phyloP scores from a whole-genome alignment of 1,284 basidiomycete genomes.

The Lentinula novae-zelandiae region DNA sequence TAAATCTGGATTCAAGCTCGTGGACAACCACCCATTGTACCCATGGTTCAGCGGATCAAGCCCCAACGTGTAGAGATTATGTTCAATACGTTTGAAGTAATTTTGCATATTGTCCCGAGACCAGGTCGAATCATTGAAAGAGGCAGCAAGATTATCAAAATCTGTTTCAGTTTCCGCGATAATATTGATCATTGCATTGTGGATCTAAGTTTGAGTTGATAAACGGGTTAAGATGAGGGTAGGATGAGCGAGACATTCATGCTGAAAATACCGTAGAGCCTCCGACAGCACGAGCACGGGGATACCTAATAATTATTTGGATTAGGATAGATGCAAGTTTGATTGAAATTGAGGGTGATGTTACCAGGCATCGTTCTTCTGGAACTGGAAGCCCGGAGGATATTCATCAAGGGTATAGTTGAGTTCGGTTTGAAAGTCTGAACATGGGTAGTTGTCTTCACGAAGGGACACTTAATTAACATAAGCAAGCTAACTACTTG shows the following conservation, averaged over 20 bases:
- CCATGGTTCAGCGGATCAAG: constrained; percentile 18
- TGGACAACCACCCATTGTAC: constrained; percentile 21
- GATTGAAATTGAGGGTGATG: neutral
- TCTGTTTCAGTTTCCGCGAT: constrained; percentile 18
- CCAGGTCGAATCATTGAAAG: constrained; percentile 22
- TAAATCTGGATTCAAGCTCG: constrained; percentile 16
- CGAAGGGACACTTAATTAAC: neutral
- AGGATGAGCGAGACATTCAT: neutral
- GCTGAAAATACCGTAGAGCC: constrained; percentile 19
- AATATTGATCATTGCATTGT: constrained; percentile 22
- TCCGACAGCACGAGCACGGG: constrained; percentile 20
- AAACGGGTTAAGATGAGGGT: neutral
- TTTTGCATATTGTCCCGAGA: constrained; percentile 19
- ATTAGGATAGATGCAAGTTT: no score
- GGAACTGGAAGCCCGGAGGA: constrained; percentile 18
- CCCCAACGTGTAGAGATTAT: constrained; percentile 14
- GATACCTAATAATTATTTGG: constrained; percentile 18
- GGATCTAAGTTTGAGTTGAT: constrained; percentile 14
- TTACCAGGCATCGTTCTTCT: constrained; percentile 18
- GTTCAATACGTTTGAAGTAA: constrained; percentile 21
- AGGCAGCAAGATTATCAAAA: constrained; percentile 18
- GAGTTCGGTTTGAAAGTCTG: constrained; percentile 20
- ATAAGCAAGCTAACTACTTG: neutral
- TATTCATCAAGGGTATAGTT: constrained; percentile 21
- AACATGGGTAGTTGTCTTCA: neutral